phyloP scores from a whole-genome alignment of 2,329 filamentous ascomycete species.

The Neofusicoccum ribis region DNA sequence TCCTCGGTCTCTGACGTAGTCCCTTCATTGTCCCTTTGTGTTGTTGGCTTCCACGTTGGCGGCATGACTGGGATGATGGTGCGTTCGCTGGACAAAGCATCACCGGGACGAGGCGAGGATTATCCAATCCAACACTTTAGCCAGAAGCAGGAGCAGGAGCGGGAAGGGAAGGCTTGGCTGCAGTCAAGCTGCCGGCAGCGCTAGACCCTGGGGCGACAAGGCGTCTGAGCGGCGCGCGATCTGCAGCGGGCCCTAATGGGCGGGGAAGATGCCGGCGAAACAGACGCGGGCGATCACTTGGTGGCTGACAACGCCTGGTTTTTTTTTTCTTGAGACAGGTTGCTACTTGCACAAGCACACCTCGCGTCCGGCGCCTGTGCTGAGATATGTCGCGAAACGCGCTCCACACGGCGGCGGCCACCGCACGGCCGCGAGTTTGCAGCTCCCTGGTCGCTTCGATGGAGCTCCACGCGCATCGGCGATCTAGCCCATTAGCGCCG shows the following conservation, averaged over 20 bases:
- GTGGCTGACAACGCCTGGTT: not conserved
- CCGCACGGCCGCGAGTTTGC: not conserved
- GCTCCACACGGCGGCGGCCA: not conserved
- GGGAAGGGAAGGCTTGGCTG: not conserved
- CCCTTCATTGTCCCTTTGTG: not conserved
- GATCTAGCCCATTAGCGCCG: constrained; percentile 2
- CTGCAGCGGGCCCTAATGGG: constrained; percentile 2
- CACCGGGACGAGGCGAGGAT: not conserved
- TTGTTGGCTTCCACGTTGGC: not conserved
- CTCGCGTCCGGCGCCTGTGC: not conserved
- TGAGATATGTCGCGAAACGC: not conserved
- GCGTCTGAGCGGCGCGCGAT: not conserved
- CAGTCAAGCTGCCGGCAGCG: not conserved
- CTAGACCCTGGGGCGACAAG: not conserved
- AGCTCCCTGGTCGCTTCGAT: not conserved
- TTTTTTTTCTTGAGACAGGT: not conserved
- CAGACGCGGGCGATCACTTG: not conserved
- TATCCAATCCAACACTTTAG: not conserved
- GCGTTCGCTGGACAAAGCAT: not conserved
- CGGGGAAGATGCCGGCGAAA: not conserved
- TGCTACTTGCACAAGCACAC: no score
- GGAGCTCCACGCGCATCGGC: constrained; percentile 12
- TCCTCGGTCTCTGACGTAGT: not conserved
- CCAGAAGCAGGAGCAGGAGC: no score
- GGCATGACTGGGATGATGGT: not conserved